phyloP scores from a whole-genome alignment of 805 yeast species.

The Lipomyces spencermartinsiae region DNA sequence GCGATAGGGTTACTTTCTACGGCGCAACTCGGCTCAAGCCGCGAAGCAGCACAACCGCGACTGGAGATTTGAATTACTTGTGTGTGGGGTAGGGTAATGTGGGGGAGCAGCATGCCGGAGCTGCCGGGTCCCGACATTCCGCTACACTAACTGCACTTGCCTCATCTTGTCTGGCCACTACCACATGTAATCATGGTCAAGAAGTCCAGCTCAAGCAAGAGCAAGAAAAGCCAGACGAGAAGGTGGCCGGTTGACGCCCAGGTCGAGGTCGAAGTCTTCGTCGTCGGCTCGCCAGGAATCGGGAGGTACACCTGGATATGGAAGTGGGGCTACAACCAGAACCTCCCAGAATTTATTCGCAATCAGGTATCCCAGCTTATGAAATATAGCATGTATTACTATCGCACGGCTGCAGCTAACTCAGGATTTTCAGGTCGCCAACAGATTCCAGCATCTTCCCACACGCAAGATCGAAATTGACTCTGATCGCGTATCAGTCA shows the following conservation, averaged over 20 bases:
- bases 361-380: not conserved
- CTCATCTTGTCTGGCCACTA: not conserved
- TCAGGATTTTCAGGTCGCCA: not conserved
- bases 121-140: too few relatives aligned
- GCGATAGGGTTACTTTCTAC: not conserved
- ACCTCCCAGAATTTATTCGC: not conserved
- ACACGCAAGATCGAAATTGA: not conserved
- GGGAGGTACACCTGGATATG: conserved; percentile 1
- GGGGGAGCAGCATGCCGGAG: not conserved
- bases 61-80: too few relatives aligned
- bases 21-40: too few relatives aligned
- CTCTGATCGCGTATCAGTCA: not conserved
- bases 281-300: not conserved
- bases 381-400: not conserved
- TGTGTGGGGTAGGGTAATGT: not conserved
- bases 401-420: not conserved
- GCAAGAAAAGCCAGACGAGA: not conserved
- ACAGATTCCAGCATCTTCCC: not conserved
- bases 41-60: too few relatives aligned
- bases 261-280: not conserved
- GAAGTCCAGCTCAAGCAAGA: not conserved
- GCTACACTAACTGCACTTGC: too few relatives aligned
- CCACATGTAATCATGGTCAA: not conserved
- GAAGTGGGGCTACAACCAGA: conserved; percentile 1
- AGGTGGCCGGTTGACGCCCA: not conserved